phyloP scores from a whole-genome alignment of 352 stramenopile genomes.

The Globisporangium polare region DNA sequence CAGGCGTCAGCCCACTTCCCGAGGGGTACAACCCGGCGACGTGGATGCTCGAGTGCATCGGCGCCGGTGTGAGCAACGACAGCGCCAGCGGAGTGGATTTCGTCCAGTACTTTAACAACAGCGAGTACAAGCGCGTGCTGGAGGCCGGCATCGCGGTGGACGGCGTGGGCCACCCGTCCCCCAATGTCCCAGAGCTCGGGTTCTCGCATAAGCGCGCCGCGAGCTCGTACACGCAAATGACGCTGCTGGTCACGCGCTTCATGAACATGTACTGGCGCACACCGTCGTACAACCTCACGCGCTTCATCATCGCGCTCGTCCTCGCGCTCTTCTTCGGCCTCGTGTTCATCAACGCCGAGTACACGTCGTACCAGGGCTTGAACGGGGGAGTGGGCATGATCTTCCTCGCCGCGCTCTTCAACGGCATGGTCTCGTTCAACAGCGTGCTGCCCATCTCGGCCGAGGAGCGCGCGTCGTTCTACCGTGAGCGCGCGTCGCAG shows the following conservation, averaged over 20 bases:
- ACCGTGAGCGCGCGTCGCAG: constrained; percentile 83
- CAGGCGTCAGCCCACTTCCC: constrained; percentile 11
- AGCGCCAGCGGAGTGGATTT: neutral
- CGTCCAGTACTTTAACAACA: constrained; percentile 6
- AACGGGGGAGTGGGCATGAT: constrained; percentile 56
- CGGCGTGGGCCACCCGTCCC: neutral
- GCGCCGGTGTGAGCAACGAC: constrained; percentile 33
- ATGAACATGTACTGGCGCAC: constrained; percentile 71
- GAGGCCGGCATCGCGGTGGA: neutral
- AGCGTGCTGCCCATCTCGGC: constrained; percentile 71
- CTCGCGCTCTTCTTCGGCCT: constrained; percentile 38
- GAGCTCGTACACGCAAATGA: neutral
- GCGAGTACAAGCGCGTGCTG: constrained; percentile 1
- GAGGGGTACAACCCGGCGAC: constrained; percentile 68
- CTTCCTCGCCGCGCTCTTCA: constrained; percentile 37
- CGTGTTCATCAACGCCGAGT: constrained; percentile 39
- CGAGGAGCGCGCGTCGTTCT: constrained; percentile 84
- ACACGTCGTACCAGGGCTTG: constrained; percentile 44
- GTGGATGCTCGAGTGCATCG: constrained; percentile 75
- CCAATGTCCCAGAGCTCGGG: neutral
- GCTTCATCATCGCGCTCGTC: constrained; percentile 40
- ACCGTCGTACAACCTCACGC: constrained; percentile 80
- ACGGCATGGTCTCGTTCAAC: constrained; percentile 61
- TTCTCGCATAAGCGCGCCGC: constrained; percentile 2
- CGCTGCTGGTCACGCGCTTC: neutral